Percentiles rank a stretch among this genome's conserved stretches.
Evolutionary conservation across 2,329 filamentous ascomycete genomes (phyloP).

Genomic region (Paecilomyces niveus): DNA sequence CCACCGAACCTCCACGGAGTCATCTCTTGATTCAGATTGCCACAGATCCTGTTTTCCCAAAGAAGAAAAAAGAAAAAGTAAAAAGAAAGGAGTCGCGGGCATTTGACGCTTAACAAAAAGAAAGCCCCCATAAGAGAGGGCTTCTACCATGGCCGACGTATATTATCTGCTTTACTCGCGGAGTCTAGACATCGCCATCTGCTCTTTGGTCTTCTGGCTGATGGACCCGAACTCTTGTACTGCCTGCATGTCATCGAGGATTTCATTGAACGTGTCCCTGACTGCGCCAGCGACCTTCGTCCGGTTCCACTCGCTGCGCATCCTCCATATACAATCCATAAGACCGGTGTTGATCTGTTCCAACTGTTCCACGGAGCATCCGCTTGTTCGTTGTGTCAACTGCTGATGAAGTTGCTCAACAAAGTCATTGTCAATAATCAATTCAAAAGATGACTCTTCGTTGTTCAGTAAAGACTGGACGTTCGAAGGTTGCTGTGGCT

Average conservation of each 20-base stretch:
- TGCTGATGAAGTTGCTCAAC: constrained; percentile 54
- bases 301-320: constrained; percentile 75
- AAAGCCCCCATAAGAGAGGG: not conserved
- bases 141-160: not conserved
- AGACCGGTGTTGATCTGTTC: constrained; percentile 87
- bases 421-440: constrained; percentile 41
- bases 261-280: constrained; percentile 64
- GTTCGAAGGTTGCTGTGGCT: constrained; percentile 15
- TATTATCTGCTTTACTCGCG: constrained; percentile 3
- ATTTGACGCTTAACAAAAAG: not conserved
- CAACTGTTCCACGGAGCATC: constrained; percentile 83
- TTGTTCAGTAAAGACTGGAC: constrained; percentile 28
- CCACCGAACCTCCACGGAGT: constrained; percentile 3
- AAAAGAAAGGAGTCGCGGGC: constrained; percentile 4
- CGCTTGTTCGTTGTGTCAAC: constrained; percentile 61
- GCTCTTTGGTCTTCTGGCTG: constrained; percentile 27
- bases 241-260: constrained; percentile 51
- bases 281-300: constrained; percentile 61
- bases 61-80: constrained; percentile 5
- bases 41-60: constrained; percentile 1
- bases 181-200: constrained; percentile 15
- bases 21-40: constrained; percentile 1
- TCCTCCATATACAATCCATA: constrained; percentile 84
- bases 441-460: constrained; percentile 21
- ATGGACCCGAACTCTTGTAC: constrained; percentile 38